These are phyloP conservation scores for Colletotrichum echinochloae DNA, from an alignment of 2,329 filamentous ascomycete species.

Conservation along the genomic window DNA sequence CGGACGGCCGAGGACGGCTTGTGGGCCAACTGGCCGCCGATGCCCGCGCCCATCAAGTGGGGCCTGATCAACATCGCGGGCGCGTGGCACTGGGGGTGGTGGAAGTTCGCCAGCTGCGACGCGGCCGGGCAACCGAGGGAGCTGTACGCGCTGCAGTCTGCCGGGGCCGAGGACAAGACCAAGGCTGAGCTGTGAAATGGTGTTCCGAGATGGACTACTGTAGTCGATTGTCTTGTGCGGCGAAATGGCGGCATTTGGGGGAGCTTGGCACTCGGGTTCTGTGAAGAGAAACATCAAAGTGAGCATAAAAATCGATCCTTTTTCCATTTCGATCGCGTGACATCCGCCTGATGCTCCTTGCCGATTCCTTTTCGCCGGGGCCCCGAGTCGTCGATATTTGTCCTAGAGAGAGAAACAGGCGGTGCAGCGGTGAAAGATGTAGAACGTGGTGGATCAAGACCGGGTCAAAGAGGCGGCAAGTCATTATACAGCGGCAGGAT, in stretches of 20 bases:
- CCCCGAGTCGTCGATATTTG: constrained; percentile 5
- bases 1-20: constrained; percentile 67
- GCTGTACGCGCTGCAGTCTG: constrained; percentile 60
- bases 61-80: constrained; percentile 69
- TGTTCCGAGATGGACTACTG: background rate
- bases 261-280: constrained; percentile 4
- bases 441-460: too few relatives aligned
- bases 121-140: constrained; percentile 63
- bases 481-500: too few relatives aligned
- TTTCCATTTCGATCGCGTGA: constrained; percentile 9
- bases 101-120: constrained; percentile 75
- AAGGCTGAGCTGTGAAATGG: constrained; percentile 24
- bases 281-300: constrained; percentile 29
- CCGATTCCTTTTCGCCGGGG: background rate
- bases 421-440: too few relatives aligned
- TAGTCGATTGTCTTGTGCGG: background rate
- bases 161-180: constrained; percentile 18
- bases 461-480: too few relatives aligned
- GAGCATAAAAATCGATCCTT: constrained; percentile 15
- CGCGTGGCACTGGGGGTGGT: constrained; percentile 67
- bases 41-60: constrained; percentile 71
- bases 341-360: background rate
- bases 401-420: background rate
- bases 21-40: constrained; percentile 74
- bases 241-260: constrained; percentile 11